Base-by-base conservation (phyloP, 495 filamentous ascomycete genomes). In the Xylona heveae region DNA sequence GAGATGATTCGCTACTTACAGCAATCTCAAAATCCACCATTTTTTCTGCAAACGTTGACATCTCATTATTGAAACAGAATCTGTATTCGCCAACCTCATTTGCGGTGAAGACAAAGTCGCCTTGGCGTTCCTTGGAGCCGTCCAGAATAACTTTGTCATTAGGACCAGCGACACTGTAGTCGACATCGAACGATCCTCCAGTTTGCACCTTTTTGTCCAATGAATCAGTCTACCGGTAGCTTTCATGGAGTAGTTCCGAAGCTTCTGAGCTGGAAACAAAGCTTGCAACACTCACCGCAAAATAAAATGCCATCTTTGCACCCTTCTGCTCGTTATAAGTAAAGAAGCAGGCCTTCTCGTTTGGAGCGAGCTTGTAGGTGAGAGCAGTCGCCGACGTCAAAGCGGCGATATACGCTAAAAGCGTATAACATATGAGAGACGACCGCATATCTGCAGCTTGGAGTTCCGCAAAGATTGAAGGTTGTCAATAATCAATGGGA, bases 21-120 rank as follows among this genome's bases (percentile, higher is more conserved):
- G 88, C 66, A 50, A 99, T 93, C 58, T 99, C 90, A 47, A 99
- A 95, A 50, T 99, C 88, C 33, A 99, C 84, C 55, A 85, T 72
- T 56, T 99, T 99, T 59, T 99, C 90, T 15, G 85, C 73, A 45
- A 88, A 93, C 2, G 85, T 95, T 43, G 78, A 88, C 78, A 95
- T 92, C 45, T 91, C 79, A 45, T 95, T 99, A 57, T 88, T 74
- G 60, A 99, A 95, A 66, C 90, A 99, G 55, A 95, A 94, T 34
- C 68, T 68, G 56, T 95, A 95, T 45, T 95, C 88, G 29, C 90
- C 90, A n/a, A 69, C 39, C 28, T 91, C 78, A 42, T 78, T 78
- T 3, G 88, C 90, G 2, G 90, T 94, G 51, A 99, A 99, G 21
- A 95, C 90, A 42, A 91, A 94, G 53, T 99, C 90, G 28, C 88